Percentiles rank a stretch among this genome's conserved stretches.
Evolutionary conservation across 768 basidiomycete genomes (phyloP).

Genomic region (Mycena rebaudengoi): DNA sequence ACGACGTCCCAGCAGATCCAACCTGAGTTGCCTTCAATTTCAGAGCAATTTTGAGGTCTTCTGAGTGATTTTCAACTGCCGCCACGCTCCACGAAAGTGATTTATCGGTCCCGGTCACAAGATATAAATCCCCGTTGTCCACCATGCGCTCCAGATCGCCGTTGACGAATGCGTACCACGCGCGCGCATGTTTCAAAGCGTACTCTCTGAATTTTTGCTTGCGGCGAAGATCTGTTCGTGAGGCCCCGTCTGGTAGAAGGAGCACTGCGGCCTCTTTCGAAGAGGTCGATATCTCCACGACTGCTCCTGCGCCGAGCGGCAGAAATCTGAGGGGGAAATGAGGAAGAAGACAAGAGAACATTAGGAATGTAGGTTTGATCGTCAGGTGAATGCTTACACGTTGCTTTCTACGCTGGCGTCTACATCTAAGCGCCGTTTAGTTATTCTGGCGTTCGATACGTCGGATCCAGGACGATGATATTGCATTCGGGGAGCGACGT

Average conservation of each 20-base stretch:
- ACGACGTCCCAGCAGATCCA: slow-evolving; percentile 1
- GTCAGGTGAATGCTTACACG: not conserved
- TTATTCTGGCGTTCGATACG: slow-evolving; percentile 7
- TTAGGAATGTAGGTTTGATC: too few species aligned
- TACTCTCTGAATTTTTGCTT: slow-evolving; percentile 2
- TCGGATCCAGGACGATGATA: slow-evolving; percentile 2
- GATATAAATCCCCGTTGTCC: slow-evolving; percentile 5
- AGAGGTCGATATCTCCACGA: slow-evolving; percentile 3
- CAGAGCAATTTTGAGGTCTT: not conserved
- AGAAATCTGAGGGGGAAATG: not conserved
- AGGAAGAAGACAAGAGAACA: not conserved
- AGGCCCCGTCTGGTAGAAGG: slow-evolving; percentile 18
- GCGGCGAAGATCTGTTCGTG: not conserved
- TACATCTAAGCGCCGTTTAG: not conserved
- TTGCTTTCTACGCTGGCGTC: not conserved
- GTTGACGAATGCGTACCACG: slow-evolving; percentile 20
- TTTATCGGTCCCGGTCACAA: slow-evolving; percentile 14
- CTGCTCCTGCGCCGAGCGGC: not conserved
- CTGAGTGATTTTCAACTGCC: not conserved
- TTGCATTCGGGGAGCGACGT: not conserved
- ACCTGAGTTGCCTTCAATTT: slow-evolving; percentile 14
- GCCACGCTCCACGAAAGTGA: slow-evolving; percentile 9
- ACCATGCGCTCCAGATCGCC: not conserved
- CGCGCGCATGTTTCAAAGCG: slow-evolving; percentile 3
- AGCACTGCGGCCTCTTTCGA: slow-evolving; percentile 17